Evolutionary conservation across 768 basidiomycete genomes (phyloP), one percentile per base, ranked within the genome.

Genomic region (Daedaleopsis sinensis): DNA sequence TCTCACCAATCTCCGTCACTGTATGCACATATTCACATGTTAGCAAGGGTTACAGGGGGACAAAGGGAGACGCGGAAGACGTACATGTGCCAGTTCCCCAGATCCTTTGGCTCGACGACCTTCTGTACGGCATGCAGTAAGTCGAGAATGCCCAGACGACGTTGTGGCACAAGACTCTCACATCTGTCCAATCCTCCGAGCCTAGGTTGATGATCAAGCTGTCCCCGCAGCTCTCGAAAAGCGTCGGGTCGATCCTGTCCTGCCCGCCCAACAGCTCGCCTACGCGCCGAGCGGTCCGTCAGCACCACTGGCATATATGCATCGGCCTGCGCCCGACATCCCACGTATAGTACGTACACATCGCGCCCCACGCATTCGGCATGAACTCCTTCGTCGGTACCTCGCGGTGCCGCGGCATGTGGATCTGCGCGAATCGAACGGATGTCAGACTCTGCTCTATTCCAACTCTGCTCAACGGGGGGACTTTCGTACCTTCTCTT

Each of bases 191-290:
- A 46, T 75, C 70, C 19, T 68, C 68, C 3, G 58, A 67, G 16
- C 77, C 77, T 4, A 78, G 64, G 59, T 78, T 78, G 21, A 74
- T 71, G 50, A 78, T 78, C 56, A 77, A 68, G 52, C 70, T 73
- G 57, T 76, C 73, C 36, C 70, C 71, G 51, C 71, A 71, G 37
- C 65, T 70, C 43, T 64, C 64, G 37, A 70, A 70, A 2, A 68
- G 57, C 9, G 64, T 67, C n/a, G 66, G 57, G 58, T 76, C 69
- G 49, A 77, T 68, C 16, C 73, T 68, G 24, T 77, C 74, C 51
- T 76, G 75, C 13, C 74, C 75, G 32, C 74, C 75, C 13, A 74
- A 60, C 18, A 77, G 57, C 44, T 78, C 77, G 52, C 76, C 75
- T 67, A 68, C 1, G 57, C 59, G 19, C 24, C 56, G 58, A n/a